Base-by-base conservation (phyloP, 768 basidiomycete species). In the Postia placenta region DNA sequence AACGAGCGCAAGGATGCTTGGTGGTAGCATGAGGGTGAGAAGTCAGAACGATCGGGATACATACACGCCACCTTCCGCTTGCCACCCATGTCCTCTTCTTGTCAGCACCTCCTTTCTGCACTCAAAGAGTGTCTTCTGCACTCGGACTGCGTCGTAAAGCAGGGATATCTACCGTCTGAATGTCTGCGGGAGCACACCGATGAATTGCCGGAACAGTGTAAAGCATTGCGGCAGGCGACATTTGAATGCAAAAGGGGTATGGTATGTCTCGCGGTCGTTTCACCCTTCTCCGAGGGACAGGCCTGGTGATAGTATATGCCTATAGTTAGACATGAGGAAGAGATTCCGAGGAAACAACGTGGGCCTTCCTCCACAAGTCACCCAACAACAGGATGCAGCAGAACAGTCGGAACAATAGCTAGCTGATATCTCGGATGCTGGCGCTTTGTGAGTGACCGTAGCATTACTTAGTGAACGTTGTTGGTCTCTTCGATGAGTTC, bases 231-330 rank as follows among this genome's bases (percentile, higher is more conserved):
- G 45, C 82, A 80, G 65, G 88, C 89, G 11, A 83, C 87, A 0
- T 92, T 87, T 57, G 89, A 94, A 56, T 95, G 92, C 70, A 95
- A 95, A 66, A 76, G 90, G 50, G 88, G 85, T 37, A 87, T 91
- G 87, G 90, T 91, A 50, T 50, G 81, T 71, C 20, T 15, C 22
- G 11, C 23, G 25, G 19, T 42, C 9, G 3, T 22, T n/a, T n/a
- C n/a, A n/a, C n/a, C 12, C 30, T 23, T 12, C 19, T n/a, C n/a
- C 23, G 28, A 7, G 26, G 20, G 2, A 6, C 14, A 3, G 15
- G 2, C 24, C 4, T 20, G 12, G 7, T 35, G 23, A 17, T 12
- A 43, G 30, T 25, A 36, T 17, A 15, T 22, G 4, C 25, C n/a
- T 14, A 20, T 15, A 64, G 63, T 46, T 64, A 20, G 63, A 64